A percentile compares a stretch with the other conserved stretches of the same genome.
phyloP scores from a whole-genome alignment of 2,329 filamentous ascomycete species.

The Lachnellula arida region DNA sequence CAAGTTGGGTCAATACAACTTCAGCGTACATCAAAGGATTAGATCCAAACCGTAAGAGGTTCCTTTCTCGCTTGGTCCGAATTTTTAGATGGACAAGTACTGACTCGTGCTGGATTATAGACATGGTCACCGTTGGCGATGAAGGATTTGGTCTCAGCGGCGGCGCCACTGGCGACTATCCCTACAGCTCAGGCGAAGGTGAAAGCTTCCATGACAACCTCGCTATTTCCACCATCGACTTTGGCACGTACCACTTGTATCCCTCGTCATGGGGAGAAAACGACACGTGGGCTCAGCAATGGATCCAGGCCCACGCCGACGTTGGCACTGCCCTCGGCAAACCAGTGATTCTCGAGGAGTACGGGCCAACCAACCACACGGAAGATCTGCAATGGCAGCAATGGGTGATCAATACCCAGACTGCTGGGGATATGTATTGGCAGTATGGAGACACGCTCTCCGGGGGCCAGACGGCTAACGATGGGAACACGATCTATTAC shows the following conservation, averaged over 20 bases:
- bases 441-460: conserved; percentile 28
- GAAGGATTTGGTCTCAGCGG: conserved; percentile 50
- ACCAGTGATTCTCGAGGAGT: conserved; percentile 39
- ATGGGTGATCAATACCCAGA: conserved; percentile 17
- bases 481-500: conserved; percentile 28
- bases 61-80: neutral
- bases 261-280: conserved; percentile 38
- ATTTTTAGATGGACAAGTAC: neutral
- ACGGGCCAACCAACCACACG: conserved; percentile 28
- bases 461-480: conserved; percentile 21
- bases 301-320: conserved; percentile 42
- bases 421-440: conserved; percentile 31
- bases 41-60: conserved; percentile 42
- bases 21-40: conserved; percentile 61
- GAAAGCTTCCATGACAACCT: conserved; percentile 47
- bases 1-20: conserved; percentile 53
- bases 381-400: conserved; percentile 23
- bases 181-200: conserved; percentile 39
- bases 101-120: neutral
- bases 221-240: conserved; percentile 44
- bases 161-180: conserved; percentile 37
- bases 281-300: conserved; percentile 40
- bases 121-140: conserved; percentile 61
- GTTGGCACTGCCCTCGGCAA: conserved; percentile 36
- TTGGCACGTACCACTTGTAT: conserved; percentile 51